A percentile compares a stretch with the other conserved stretches of the same genome.
phyloP scores from a whole-genome alignment of 2,329 filamentous ascomycete species.

The Trichoderma semiorbis region DNA sequence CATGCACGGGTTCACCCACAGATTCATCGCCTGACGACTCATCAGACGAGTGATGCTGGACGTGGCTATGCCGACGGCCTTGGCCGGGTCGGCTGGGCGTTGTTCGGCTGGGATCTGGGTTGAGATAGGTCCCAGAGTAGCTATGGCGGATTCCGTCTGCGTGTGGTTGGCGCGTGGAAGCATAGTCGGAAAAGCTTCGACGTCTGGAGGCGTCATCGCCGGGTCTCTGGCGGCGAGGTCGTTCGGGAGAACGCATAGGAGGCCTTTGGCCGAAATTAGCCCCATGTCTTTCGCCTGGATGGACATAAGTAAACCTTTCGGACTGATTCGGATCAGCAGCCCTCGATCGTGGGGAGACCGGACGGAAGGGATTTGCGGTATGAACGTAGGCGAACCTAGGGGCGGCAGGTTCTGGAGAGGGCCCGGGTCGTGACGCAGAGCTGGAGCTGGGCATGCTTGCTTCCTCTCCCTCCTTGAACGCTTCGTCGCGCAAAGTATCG shows the following conservation, averaged over 20 bases:
- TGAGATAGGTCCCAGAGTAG: conserved; percentile 33
- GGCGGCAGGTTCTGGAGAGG: conserved; percentile 32
- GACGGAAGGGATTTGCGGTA: conserved; percentile 32
- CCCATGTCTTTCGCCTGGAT: conserved; percentile 37
- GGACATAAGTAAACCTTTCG: conserved; percentile 38
- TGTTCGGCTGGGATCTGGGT: conserved; percentile 33
- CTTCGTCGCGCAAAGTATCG: conserved; percentile 48
- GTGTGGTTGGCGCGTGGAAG: conserved; percentile 35
- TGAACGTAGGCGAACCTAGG: conserved; percentile 39
- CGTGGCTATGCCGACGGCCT: conserved; percentile 48
- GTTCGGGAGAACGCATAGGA: conserved; percentile 35
- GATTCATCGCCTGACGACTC: conserved; percentile 41
- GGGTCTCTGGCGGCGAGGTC: conserved; percentile 36
- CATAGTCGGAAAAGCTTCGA: conserved; percentile 51
- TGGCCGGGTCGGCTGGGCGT: conserved; percentile 28
- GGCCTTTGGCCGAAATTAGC: conserved; percentile 26
- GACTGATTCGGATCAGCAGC: conserved; percentile 33
- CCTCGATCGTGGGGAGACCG: conserved; percentile 27
- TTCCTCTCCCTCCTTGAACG: conserved; percentile 51
- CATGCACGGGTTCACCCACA: conserved; percentile 20
- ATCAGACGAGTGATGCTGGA: conserved; percentile 40
- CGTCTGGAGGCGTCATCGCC: conserved; percentile 43
- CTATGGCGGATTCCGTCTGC: conserved; percentile 28
- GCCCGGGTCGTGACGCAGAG: conserved; percentile 21
- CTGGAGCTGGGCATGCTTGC: conserved; percentile 33